Conservation (phyloP, 352 stramenopile genomes). For the Globisporangium nagaii region DNA sequence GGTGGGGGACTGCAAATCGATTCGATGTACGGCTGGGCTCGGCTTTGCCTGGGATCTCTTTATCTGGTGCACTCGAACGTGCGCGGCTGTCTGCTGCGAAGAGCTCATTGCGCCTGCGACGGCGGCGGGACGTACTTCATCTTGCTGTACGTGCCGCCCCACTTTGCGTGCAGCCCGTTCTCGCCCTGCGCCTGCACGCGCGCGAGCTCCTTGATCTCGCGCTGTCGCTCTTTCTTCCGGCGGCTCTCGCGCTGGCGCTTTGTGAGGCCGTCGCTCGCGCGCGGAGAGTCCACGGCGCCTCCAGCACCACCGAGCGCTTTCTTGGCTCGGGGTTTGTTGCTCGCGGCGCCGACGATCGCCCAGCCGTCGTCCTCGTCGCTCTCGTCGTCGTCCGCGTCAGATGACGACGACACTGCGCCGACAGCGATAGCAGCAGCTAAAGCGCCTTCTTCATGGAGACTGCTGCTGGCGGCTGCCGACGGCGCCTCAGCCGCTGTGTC, state of each 20-base stretch:
- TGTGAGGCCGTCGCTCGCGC: constrained; percentile 43
- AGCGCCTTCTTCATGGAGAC: background rate
- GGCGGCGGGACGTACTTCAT: constrained; percentile 69
- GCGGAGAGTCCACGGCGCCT: constrained; percentile 13
- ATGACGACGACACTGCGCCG: background rate
- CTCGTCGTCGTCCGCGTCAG: constrained; percentile 12
- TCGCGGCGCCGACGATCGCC: constrained; percentile 47
- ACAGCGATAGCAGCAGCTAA: background rate
- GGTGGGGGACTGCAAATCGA: no score
- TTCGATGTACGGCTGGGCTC: no score
- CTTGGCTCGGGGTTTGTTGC: background rate
- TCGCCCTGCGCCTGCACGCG: constrained; percentile 56
- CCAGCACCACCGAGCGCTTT: background rate
- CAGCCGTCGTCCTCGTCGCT: constrained; percentile 62
- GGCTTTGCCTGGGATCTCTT: no score
- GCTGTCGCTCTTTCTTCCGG: constrained; percentile 73
- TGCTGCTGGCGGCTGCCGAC: background rate
- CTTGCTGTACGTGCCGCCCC: constrained; percentile 36
- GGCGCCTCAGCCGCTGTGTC: background rate
- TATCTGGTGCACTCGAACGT: no score
- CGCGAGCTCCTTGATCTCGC: constrained; percentile 67
- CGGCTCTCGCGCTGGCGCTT: constrained; percentile 78
- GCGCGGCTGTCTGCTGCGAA: background rate
- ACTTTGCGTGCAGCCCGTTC: constrained; percentile 62
- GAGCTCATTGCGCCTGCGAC: background rate